Conservation (phyloP, 805 yeast species). For the Candida qinlingensis region DNA sequence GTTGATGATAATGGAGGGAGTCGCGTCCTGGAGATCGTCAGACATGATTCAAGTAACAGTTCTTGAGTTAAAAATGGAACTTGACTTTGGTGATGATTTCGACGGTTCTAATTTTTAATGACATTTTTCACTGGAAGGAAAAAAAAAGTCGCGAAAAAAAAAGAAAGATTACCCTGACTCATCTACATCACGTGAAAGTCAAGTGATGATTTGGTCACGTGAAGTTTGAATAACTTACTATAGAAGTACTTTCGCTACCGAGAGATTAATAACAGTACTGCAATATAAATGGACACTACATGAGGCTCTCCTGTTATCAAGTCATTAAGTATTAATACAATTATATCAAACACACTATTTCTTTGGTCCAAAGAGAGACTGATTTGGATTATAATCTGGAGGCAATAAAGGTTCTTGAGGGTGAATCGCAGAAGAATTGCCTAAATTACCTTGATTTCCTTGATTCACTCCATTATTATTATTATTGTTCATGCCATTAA, state of each 20-base stretch:
- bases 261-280: too few relatives aligned
- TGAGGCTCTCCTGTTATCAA: not conserved
- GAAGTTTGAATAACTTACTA: not conserved
- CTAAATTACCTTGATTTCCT: too few relatives aligned
- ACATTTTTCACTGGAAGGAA: not conserved
- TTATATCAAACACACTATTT: not conserved
- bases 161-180: slow-evolving; percentile 7
- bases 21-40: slow-evolving; percentile 76
- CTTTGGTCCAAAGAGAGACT: not conserved
- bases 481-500: not conserved
- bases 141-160: slow-evolving; percentile 1
- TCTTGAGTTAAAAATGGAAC: not conserved
- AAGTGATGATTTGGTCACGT: not conserved
- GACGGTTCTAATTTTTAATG: not conserved
- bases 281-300: not conserved
- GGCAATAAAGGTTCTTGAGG: slow-evolving; percentile 1
- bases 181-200: too few relatives aligned
- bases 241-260: not conserved
- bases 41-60: slow-evolving; percentile 40
- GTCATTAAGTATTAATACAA: not conserved
- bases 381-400: not conserved
- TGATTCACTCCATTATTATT: too few relatives aligned
- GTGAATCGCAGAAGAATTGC: not conserved
- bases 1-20: slow-evolving; percentile 78
- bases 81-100: not conserved